A percentile compares a stretch with the other conserved stretches of the same genome.
Evolutionary conservation across 164 flowering plant genomes (phyloP).

Genomic region (Chimonanthus praecox): DNA sequence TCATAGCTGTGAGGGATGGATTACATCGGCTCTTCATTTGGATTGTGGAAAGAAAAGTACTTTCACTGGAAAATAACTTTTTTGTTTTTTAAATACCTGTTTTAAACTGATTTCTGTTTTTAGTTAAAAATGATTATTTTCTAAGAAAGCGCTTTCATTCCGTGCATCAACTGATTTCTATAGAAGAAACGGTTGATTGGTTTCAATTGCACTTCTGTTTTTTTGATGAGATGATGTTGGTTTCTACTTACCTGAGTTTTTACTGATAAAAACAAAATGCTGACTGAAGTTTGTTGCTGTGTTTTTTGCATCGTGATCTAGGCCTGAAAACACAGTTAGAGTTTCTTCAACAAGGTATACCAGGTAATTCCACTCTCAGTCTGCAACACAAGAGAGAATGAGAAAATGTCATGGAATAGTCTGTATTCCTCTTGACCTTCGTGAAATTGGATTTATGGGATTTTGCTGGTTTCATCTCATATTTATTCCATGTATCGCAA

Average conservation of each 20-base stretch:
- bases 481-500: neutral
- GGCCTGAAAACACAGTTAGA: constrained; percentile 84
- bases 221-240: neutral
- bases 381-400: neutral
- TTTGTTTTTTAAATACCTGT: too few relatives aligned
- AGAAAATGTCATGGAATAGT: neutral
- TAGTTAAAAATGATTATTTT: neutral
- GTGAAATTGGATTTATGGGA: neutral
- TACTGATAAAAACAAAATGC: neutral
- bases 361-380: constrained; percentile 40
- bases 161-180: neutral
- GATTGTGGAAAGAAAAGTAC: too few relatives aligned
- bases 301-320: constrained; percentile 17
- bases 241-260: neutral
- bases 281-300: constrained; percentile 8
- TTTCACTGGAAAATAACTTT: neutral
- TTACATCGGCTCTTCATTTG: neutral
- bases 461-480: neutral
- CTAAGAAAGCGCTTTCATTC: too few relatives aligned
- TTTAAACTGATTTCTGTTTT: constrained; percentile 12
- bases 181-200: neutral
- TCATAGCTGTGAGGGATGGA: neutral
- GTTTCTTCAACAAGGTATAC: constrained; percentile 84
- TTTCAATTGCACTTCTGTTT: neutral
- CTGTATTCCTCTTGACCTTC: neutral